Base-by-base conservation (phyloP, 257 asterid species). In the Solanum chiquidenum region DNA sequence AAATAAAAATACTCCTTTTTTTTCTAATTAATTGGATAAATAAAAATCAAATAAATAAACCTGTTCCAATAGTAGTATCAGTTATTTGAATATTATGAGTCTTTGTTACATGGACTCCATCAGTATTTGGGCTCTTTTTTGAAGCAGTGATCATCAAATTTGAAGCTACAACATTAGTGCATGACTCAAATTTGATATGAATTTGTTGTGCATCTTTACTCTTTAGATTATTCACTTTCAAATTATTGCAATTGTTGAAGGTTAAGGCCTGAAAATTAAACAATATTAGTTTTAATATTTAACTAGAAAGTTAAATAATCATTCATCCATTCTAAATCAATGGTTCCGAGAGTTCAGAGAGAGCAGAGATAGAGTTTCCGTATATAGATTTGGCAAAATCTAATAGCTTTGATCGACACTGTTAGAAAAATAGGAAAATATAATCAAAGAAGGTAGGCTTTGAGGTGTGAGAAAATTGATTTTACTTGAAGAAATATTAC, bases 121-220 rank as follows among this genome's bases (percentile, higher is more conserved):
- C 98, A 16, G 99, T 96, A 58, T 96, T 96, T 29, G 99, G 98
- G 87, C 98, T 94, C 12, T 84, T 86, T 77, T 62, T 93, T 1
- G 98, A 95, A 66, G 99, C 84, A 11, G 31, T 88, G 76, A 96
- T 92, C 21, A 52, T 88, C 34, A 94, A 89, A 52, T 92, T 91
- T 2, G 95, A 92, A 27, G 91, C 98, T 68, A 84, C 83, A 33
- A 94, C 96, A 68, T 89, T 87, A 11, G 6, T 69, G 23, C 98
- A 94, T 87, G 31, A 76, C 74, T 93, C 93, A 69, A 96, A 89
- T 2, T 95, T 85, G 27, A 94, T 23, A 87, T 96, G 98, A n/a
- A 95, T 94, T 90, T 94, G 98, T 62, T 93, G 99, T 8, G 95
- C 88, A 88, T 96, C 87, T 86, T 89, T 79, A 49, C 94, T 83